phyloP scores from a whole-genome alignment of 345 rosid genomes.

The Hirschfeldia incana region DNA sequence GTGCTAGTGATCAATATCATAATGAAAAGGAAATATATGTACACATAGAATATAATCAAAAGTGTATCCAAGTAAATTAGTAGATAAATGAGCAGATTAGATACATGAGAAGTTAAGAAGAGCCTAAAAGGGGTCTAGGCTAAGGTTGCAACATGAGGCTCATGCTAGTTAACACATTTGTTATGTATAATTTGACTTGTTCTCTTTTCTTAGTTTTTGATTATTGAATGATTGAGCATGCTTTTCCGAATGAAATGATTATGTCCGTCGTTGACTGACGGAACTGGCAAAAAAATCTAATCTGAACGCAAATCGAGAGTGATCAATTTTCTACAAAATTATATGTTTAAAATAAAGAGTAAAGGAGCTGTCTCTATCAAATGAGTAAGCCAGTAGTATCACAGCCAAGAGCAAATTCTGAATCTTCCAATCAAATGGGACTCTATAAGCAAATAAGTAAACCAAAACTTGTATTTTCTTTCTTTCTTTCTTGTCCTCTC shows the following conservation, averaged over 20 bases:
- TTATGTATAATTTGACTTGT: not conserved
- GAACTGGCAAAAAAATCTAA: not conserved
- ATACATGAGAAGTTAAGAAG: not conserved
- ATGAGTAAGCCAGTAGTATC: conserved; percentile 10
- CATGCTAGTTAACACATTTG: not conserved
- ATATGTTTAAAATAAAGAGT: not conserved
- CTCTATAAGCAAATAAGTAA: not conserved
- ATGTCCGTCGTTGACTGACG: conserved; percentile 24
- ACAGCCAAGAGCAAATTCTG: conserved; percentile 13
- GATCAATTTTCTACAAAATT: not conserved
- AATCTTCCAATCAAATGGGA: conserved; percentile 18
- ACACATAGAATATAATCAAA: not conserved
- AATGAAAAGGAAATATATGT: too few species aligned
- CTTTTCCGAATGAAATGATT: not conserved
- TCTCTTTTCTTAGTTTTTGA: not conserved
- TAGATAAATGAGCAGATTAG: not conserved
- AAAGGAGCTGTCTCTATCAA: conserved; percentile 12
- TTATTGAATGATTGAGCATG: not conserved
- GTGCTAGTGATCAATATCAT: too few species aligned
- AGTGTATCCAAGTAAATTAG: not conserved
- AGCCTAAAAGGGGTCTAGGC: not conserved
- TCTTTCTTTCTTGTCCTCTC: conserved; percentile 1
- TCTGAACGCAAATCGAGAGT: conserved; percentile 18
- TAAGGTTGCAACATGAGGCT: not conserved
- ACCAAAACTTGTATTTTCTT: not conserved